phyloP scores from a whole-genome alignment of 345 rosid species.

The Streptanthus diversifolius region DNA sequence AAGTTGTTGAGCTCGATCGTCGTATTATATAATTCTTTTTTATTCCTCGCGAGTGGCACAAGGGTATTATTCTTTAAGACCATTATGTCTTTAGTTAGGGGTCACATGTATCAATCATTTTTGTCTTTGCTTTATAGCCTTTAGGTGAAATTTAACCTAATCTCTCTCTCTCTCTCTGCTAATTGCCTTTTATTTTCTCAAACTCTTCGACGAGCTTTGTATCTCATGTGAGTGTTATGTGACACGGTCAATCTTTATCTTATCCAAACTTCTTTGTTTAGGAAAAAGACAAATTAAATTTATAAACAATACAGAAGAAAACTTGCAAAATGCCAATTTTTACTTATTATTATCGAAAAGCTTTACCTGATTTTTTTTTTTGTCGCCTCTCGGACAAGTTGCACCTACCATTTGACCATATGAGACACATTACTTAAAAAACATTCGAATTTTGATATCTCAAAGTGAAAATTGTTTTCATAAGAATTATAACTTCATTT shows the following conservation, averaged over 20 bases:
- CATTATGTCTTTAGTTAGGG: neutral
- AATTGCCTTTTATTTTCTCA: neutral
- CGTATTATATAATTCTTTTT: neutral
- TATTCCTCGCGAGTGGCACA: neutral
- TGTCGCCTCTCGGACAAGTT: neutral
- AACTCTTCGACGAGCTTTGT: neutral
- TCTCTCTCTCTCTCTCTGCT: neutral
- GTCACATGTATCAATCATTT: neutral
- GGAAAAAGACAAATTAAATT: neutral
- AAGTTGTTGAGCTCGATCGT: conserved; percentile 4
- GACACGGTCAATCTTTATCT: conserved; percentile 13
- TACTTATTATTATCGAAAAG: neutral
- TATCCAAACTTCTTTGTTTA: neutral
- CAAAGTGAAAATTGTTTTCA: neutral
- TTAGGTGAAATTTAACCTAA: neutral
- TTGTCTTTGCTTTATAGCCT: neutral
- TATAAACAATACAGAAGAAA: conserved; percentile 14
- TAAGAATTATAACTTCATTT: neutral
- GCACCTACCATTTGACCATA: neutral
- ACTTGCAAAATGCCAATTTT: neutral
- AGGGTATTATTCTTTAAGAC: neutral
- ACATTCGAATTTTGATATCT: neutral
- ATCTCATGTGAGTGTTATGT: neutral
- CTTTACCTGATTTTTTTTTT: neutral
- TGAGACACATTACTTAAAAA: conserved; percentile 2